A percentile compares a stretch with the other conserved stretches of the same genome.
phyloP scores from a whole-genome alignment of 306 rosid species.

The Glycyrrhiza uralensis region DNA sequence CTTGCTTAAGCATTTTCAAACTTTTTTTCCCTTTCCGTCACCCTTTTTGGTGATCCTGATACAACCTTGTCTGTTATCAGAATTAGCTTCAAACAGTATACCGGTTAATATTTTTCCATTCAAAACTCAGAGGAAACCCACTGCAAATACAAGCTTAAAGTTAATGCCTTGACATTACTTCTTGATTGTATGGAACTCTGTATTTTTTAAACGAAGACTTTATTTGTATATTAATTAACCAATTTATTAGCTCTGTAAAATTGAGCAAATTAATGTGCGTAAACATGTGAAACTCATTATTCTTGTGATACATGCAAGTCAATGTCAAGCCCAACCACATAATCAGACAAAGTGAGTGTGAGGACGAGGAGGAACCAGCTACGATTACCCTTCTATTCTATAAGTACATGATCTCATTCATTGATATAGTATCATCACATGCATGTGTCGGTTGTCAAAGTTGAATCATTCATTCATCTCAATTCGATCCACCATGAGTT shows the following conservation, averaged over 20 bases:
- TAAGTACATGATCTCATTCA: too few relatives aligned
- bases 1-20: constrained; percentile 7
- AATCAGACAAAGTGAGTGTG: too few relatives aligned
- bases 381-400: too few relatives aligned
- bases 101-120: neutral
- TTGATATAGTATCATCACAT: too few relatives aligned
- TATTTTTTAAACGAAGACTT: neutral
- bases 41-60: neutral
- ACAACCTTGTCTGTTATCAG: neutral
- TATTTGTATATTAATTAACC: neutral
- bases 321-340: neutral
- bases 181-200: neutral
- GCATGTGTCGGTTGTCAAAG: too few relatives aligned
- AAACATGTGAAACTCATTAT: neutral
- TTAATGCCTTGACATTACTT: neutral
- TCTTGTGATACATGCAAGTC: neutral
- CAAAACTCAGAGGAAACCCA: neutral
- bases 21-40: neutral
- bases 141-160: neutral
- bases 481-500: too few relatives aligned
- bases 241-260: neutral
- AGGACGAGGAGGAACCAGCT: too few relatives aligned
- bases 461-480: too few relatives aligned
- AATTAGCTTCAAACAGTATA: neutral
- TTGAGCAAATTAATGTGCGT: neutral